phyloP scores from a whole-genome alignment of 2,329 filamentous ascomycete species.

The Aspergillus texensis region DNA sequence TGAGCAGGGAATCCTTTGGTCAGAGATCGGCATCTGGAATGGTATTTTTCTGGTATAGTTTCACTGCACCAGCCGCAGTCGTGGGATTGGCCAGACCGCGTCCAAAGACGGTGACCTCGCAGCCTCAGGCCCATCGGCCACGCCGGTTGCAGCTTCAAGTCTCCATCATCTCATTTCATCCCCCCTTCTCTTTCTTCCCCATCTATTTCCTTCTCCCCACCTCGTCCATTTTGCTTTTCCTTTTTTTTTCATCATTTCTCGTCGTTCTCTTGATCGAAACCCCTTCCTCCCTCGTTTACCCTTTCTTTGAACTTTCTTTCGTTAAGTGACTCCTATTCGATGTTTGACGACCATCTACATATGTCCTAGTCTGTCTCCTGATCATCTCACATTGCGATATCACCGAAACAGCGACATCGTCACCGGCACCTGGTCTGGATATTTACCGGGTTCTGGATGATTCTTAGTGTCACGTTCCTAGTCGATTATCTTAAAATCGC shows the following conservation, averaged over 20 bases:
- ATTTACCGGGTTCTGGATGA: constrained; percentile 13
- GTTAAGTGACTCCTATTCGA: constrained; percentile 17
- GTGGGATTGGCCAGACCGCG: constrained; percentile 23
- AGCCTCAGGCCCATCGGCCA: constrained; percentile 23
- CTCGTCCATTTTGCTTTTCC: constrained; percentile 10
- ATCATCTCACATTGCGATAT: constrained; percentile 3
- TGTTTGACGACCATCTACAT: constrained; percentile 8
- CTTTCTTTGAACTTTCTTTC: constrained; percentile 11
- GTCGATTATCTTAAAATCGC: constrained; percentile 3
- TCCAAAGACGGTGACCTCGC: constrained; percentile 14
- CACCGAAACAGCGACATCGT: neutral
- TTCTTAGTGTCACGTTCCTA: neutral
- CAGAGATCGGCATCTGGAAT: neutral
- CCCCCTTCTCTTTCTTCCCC: constrained; percentile 11
- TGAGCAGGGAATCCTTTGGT: neutral
- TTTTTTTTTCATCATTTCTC: constrained; percentile 14
- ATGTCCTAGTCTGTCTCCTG: neutral
- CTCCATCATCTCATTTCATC: constrained; percentile 14
- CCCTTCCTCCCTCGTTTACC: constrained; percentile 11
- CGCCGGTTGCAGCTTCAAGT: constrained; percentile 14
- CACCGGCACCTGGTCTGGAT: neutral
- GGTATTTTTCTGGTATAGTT: constrained; percentile 6
- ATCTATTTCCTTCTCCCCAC: constrained; percentile 14
- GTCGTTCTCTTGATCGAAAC: constrained; percentile 10
- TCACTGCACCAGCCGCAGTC: constrained; percentile 4